Evolutionary conservation across 164 flowering plant species (phyloP), one percentile per base, ranked within the genome.

Genomic region (Umbellularia californica): DNA sequence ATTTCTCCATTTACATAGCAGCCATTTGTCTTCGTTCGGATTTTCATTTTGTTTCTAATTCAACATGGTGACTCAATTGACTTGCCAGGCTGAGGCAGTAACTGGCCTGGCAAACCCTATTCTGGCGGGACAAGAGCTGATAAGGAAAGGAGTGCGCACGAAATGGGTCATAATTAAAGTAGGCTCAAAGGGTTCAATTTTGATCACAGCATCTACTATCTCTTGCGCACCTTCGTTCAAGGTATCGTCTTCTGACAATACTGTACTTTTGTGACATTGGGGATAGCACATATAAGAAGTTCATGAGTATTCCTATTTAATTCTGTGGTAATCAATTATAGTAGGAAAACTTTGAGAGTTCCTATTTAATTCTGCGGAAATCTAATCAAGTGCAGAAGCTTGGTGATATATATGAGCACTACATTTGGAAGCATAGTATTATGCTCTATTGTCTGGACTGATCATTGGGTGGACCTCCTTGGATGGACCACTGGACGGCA

Each of bases 131-230:
- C 83, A 89, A 75, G 85, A 88, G 79, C 83, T 95, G 87, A 91
- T 95, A 30, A 87, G 73, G 74, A 82, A 83, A 77, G 97, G 94
- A 41, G 67, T 76, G 51, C 88, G 85, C 11, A 88, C 95, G n/a
- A 93, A 91, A 80, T 95, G 99, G 98, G 97, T 93, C 76, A 87
- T 93, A 68, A 81, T 95, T 50, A 95, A 95, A 81, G 88, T 93
- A 95, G 99, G 99, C 51, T 65, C 92, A 7, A 90, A 77, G 79
- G 99, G 99, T 68, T 95, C 99, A 55, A 81, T 93, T 77, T 70
- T 93, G 72, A 83, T 93, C 64, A 82, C 93, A 20, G 71, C 6
- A 70, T 89, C 95, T 65, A 86, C 89, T 73, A 82, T 92, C 60
- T 81, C 89, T 63, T 87, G 89, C 83, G 97, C 90, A 27, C 97